Conservation (phyloP, 345 rosid species). For the Cochlearia excelsa region DNA sequence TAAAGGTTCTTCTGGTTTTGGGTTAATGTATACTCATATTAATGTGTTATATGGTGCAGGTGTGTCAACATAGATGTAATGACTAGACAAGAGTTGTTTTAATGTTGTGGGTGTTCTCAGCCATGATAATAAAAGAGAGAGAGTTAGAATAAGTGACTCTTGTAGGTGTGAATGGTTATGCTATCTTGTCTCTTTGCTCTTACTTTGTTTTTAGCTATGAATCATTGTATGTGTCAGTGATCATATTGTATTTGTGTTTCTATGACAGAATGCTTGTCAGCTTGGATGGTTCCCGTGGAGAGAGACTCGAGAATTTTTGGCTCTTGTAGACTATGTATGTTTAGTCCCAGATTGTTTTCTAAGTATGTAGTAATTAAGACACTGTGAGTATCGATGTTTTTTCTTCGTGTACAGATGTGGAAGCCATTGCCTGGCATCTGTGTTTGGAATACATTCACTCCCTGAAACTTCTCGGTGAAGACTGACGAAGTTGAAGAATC, state of each 20-base stretch:
- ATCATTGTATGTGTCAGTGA: neutral
- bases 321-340: constrained; percentile 56
- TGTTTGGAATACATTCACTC: no score
- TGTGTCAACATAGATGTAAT: neutral
- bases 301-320: constrained; percentile 52
- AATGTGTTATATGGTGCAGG: neutral
- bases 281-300: constrained; percentile 70
- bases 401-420: constrained; percentile 49
- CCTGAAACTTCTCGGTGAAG: no score
- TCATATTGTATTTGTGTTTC: constrained; percentile 18
- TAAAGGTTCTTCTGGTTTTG: neutral
- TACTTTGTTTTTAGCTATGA: neutral
- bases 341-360: constrained; percentile 7
- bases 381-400: constrained; percentile 17
- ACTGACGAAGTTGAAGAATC: no score
- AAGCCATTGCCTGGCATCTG: neutral
- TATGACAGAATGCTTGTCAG: constrained; percentile 64
- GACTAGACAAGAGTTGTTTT: neutral
- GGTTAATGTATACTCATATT: constrained; percentile 5
- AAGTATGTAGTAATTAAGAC: constrained; percentile 3
- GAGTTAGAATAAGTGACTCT: constrained; percentile 6
- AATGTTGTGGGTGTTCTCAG: neutral
- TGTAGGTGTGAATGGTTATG: constrained; percentile 5
- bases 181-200: neutral
- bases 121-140: neutral